Conservation (phyloP, 208 protist species). For the Leishmania amazonensis region DNA sequence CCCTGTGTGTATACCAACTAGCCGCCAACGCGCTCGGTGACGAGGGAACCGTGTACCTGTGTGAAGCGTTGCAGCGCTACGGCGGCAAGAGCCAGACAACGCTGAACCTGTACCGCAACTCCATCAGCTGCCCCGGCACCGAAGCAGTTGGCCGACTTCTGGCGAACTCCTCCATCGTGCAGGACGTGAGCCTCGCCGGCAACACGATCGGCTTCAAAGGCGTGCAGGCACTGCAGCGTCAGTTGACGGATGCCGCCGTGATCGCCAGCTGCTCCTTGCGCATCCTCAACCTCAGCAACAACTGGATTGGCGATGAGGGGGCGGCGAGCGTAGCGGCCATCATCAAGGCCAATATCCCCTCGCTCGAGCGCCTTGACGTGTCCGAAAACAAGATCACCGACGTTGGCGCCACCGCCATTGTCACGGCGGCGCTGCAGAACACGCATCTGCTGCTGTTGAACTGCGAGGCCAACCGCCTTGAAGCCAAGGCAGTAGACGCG, state of each 20-base stretch:
- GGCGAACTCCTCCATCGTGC: slow-evolving; percentile 54
- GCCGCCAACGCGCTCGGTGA: slow-evolving; percentile 81
- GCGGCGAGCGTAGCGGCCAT: slow-evolving; percentile 67
- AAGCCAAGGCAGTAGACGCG: slow-evolving; percentile 51
- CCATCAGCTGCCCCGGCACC: slow-evolving; percentile 64
- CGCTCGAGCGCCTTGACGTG: slow-evolving; percentile 62
- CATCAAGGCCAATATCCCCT: slow-evolving; percentile 57
- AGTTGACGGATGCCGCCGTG: slow-evolving; percentile 41
- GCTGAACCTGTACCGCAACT: slow-evolving; percentile 81
- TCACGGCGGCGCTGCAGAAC: slow-evolving; percentile 62
- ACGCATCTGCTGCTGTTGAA: slow-evolving; percentile 57
- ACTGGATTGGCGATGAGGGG: slow-evolving; percentile 84
- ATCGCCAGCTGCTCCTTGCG: slow-evolving; percentile 37
- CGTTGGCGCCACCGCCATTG: slow-evolving; percentile 46
- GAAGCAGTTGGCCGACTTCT: slow-evolving; percentile 70
- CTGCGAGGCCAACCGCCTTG: slow-evolving; percentile 65
- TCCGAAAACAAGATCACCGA: slow-evolving; percentile 82
- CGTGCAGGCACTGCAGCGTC: slow-evolving; percentile 51
- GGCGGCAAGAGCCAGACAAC: slow-evolving; percentile 62
- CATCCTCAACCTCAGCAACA: slow-evolving; percentile 63
- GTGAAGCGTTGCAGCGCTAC: slow-evolving; percentile 69
- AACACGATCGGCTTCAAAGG: slow-evolving; percentile 86
- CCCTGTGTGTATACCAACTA: slow-evolving; percentile 71
- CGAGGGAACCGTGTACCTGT: slow-evolving; percentile 60
- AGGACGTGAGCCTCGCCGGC: slow-evolving; percentile 71